Evolutionary conservation across 2,329 filamentous ascomycete species (phyloP).

Genomic region (Xylariales sp.): DNA sequence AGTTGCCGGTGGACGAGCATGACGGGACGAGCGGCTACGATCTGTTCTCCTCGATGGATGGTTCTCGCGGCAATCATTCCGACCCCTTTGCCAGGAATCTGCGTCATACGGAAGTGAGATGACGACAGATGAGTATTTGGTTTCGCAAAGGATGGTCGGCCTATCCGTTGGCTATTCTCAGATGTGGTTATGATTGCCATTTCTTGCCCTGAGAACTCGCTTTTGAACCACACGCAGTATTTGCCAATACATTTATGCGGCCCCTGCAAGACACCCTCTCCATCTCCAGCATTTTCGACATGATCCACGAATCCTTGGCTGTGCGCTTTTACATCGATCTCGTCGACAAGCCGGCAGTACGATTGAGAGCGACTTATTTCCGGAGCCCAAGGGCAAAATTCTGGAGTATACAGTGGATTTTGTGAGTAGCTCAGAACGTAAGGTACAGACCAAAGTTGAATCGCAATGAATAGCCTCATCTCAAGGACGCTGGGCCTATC

Average conservation of each 20-base stretch:
- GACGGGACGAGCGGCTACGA: constrained; percentile 18
- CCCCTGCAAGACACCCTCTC: constrained; percentile 1
- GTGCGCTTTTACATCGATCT: too few relatives aligned
- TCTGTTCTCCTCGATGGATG: constrained; percentile 18
- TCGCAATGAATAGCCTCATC: too few relatives aligned
- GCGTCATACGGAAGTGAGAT: constrained; percentile 6
- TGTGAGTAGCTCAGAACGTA: too few relatives aligned
- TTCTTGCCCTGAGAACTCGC: background rate
- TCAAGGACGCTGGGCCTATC: too few relatives aligned
- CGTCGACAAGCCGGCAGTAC: too few relatives aligned
- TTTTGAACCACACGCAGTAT: constrained; percentile 11
- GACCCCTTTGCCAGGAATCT: constrained; percentile 18
- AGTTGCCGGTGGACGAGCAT: constrained; percentile 18
- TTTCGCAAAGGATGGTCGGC: background rate
- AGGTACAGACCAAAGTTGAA: too few relatives aligned
- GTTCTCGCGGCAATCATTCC: constrained; percentile 17
- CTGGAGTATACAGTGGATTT: too few relatives aligned
- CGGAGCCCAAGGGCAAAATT: too few relatives aligned
- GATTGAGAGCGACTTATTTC: too few relatives aligned
- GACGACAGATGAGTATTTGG: background rate
- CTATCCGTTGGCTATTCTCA: background rate
- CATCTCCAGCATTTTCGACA: too few relatives aligned
- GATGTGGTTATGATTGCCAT: constrained; percentile 6
- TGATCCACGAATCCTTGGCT: too few relatives aligned
- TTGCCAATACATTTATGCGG: constrained; percentile 6